Evolutionary conservation across 2,329 filamentous ascomycete genomes (phyloP).

Genomic region (Penicillium sp.): DNA sequence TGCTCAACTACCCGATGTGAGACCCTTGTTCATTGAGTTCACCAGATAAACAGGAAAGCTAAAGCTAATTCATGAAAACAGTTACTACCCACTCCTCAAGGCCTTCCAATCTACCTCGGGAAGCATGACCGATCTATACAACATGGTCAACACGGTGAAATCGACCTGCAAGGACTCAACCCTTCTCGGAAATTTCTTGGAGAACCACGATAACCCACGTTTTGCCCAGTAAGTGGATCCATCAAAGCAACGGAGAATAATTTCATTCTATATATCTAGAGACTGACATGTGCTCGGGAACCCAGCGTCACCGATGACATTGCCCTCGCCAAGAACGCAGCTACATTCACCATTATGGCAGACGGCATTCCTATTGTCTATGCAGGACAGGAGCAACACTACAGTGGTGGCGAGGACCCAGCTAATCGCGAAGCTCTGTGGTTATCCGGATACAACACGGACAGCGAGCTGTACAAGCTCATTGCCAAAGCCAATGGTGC

Average conservation of each 20-base stretch:
- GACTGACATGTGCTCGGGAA: neutral
- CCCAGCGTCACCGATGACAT: conserved; percentile 27
- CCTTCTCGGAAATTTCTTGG: conserved; percentile 53
- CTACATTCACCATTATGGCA: conserved; percentile 57
- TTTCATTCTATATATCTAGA: neutral
- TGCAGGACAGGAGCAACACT: conserved; percentile 64
- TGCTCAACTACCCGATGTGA: conserved; percentile 49
- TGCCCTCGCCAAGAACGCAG: conserved; percentile 56
- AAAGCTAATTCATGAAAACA: neutral
- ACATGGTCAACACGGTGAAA: conserved; percentile 32
- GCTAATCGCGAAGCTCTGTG: conserved; percentile 56
- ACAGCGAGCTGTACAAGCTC: conserved; percentile 48
- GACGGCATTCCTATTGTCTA: conserved; percentile 64
- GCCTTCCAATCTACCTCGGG: conserved; percentile 33
- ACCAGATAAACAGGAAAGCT: neutral
- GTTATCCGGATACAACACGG: conserved; percentile 50
- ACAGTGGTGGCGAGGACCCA: conserved; percentile 48
- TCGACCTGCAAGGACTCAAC: conserved; percentile 42
- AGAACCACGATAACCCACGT: conserved; percentile 60
- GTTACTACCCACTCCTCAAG: conserved; percentile 29
- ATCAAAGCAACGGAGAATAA: neutral
- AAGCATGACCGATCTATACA: conserved; percentile 31
- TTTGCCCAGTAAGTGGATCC: conserved; percentile 40
- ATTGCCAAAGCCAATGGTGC: conserved; percentile 50
- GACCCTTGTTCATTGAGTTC: neutral